phyloP scores from a whole-genome alignment of 345 rosid genomes.

The Brassica napus region Da-Ae NC_063449.1:47978001-47978500 shows the following conservation, averaged over 20 bases:
- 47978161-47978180: slow-evolving; percentile 85
- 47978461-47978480: slow-evolving; percentile 69
- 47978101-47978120: slow-evolving; percentile 65
- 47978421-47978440: slow-evolving; percentile 85
- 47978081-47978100: slow-evolving; percentile 77
- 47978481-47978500: slow-evolving; percentile 84
- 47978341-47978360: slow-evolving; percentile 91
- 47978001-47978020: slow-evolving; percentile 92
- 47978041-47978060: slow-evolving; percentile 85
- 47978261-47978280: slow-evolving; percentile 61
- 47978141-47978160: slow-evolving; percentile 91
- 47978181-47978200: slow-evolving; percentile 70
- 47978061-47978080: slow-evolving; percentile 90
- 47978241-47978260: slow-evolving; percentile 63
- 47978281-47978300: slow-evolving; percentile 66
- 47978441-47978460: slow-evolving; percentile 83
- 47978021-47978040: slow-evolving; percentile 92
- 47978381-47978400: slow-evolving; percentile 78
- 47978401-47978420: slow-evolving; percentile 84
- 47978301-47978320: slow-evolving; percentile 70
- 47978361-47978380: slow-evolving; percentile 82
- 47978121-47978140: slow-evolving; percentile 80
- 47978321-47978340: slow-evolving; percentile 72
- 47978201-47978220: slow-evolving; percentile 74
- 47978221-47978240: slow-evolving; percentile 53